These are phyloP conservation scores for Cubamyces lactineus DNA, from an alignment of 768 basidiomycete species.

Conservation along the genomic window DNA sequence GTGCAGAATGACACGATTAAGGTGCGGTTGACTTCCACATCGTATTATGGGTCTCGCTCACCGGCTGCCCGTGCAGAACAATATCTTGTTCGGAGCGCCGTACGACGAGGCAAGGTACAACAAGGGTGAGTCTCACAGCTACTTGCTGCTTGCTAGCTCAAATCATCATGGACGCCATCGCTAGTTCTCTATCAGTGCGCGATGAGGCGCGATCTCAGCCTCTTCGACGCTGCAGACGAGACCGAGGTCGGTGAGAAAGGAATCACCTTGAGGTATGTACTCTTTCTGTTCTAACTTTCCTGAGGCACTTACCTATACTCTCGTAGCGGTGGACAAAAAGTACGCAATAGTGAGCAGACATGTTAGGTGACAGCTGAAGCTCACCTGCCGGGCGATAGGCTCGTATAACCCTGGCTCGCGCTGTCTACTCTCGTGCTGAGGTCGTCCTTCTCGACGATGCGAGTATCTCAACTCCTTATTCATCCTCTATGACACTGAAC, in stretches of 20 bases:
- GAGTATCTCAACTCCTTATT: constrained; percentile 31
- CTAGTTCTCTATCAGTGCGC: constrained; percentile 44
- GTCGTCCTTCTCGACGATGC: constrained; percentile 46
- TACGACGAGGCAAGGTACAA: constrained; percentile 34
- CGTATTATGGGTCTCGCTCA: background rate
- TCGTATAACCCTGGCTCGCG: constrained; percentile 44
- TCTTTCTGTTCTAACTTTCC: too few species aligned
- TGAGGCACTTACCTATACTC: background rate
- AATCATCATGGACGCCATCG: too few species aligned
- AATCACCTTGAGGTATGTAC: constrained; percentile 42
- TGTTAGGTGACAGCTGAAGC: background rate
- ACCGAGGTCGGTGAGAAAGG: constrained; percentile 68
- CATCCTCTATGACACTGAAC: constrained; percentile 43
- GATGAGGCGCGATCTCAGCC: constrained; percentile 47
- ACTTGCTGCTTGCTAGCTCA: background rate
- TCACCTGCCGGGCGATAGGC: constrained; percentile 35
- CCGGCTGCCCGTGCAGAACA: constrained; percentile 20
- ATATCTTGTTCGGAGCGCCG: constrained; percentile 32
- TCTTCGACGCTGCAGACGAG: constrained; percentile 53
- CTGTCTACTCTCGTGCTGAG: constrained; percentile 42
- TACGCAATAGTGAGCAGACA: background rate
- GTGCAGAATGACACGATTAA: constrained; percentile 49
- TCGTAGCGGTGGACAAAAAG: constrained; percentile 50
- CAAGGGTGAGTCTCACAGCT: constrained; percentile 17
- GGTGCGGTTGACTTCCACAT: constrained; percentile 18